Evolutionary conservation across 2,329 filamentous ascomycete genomes (phyloP).

Genomic region (Davidsoniella virescens): DNA sequence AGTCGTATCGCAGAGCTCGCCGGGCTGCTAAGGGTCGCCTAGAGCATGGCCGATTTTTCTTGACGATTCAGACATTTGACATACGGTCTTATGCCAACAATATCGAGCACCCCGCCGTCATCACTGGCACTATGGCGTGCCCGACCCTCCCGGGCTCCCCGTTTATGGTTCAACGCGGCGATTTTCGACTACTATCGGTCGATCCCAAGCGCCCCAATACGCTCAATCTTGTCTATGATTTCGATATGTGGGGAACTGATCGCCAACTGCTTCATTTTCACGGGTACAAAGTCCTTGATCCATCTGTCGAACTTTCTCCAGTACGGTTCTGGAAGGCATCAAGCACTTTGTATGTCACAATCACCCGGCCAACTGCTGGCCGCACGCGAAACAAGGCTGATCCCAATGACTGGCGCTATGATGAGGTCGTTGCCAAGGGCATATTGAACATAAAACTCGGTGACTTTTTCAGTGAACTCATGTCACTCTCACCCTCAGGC

Average conservation of each 20-base stretch:
- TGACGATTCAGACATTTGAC: slow-evolving; percentile 40
- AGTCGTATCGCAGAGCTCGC: slow-evolving; percentile 37
- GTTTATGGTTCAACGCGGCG: slow-evolving; percentile 42
- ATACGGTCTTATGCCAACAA: slow-evolving; percentile 30
- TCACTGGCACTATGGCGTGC: slow-evolving; percentile 44
- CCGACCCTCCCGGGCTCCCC: slow-evolving; percentile 37
- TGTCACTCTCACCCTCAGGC: slow-evolving; percentile 36
- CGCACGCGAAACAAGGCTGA: slow-evolving; percentile 18
- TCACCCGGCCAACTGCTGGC: slow-evolving; percentile 25
- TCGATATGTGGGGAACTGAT: slow-evolving; percentile 39
- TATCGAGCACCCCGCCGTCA: slow-evolving; percentile 32
- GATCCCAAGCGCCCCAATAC: slow-evolving; percentile 39
- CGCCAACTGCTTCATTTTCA: slow-evolving; percentile 39
- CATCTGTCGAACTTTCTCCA: slow-evolving; percentile 39
- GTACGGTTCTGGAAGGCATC: slow-evolving; percentile 44
- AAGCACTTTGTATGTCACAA: slow-evolving; percentile 44
- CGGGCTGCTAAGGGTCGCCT: slow-evolving; percentile 36
- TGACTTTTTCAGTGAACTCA: slow-evolving; percentile 39
- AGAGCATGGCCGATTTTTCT: slow-evolving; percentile 40
- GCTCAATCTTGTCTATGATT: slow-evolving; percentile 43
- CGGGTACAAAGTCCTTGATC: slow-evolving; percentile 46
- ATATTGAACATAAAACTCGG: slow-evolving; percentile 37
- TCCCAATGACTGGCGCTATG: slow-evolving; percentile 25
- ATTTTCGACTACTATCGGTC: slow-evolving; percentile 39
- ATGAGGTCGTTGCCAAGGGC: slow-evolving; percentile 37